Evolutionary conservation across 352 stramenopile species (phyloP).

Genomic region (Pythium scleroteichum): DNA sequence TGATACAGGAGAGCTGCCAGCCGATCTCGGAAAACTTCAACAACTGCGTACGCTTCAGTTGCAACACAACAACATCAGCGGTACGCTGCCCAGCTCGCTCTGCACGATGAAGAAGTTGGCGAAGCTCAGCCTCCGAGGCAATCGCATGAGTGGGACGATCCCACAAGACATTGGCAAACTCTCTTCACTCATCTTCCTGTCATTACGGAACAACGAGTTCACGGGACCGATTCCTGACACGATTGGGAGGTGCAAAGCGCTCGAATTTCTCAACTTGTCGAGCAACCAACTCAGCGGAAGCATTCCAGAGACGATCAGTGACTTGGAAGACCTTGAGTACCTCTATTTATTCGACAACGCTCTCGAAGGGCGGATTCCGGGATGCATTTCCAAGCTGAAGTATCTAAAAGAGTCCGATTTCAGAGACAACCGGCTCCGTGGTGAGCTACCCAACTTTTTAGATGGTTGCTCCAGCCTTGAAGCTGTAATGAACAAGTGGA

Average conservation of each 20-base stretch:
- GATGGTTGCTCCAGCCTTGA: slow-evolving; percentile 79
- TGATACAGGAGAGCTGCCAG: slow-evolving; percentile 41
- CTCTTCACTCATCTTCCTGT: slow-evolving; percentile 77
- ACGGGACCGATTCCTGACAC: slow-evolving; percentile 63
- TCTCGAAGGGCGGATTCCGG: slow-evolving; percentile 66
- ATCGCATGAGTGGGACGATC: slow-evolving; percentile 71
- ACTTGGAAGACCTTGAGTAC: slow-evolving; percentile 79
- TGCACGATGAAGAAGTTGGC: slow-evolving; percentile 58
- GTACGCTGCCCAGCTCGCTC: slow-evolving; percentile 48
- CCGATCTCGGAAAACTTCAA: slow-evolving; percentile 52
- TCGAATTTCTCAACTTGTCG: slow-evolving; percentile 87
- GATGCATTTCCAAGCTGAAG: slow-evolving; percentile 66
- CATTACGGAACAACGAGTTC: slow-evolving; percentile 84
- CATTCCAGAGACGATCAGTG: slow-evolving; percentile 70
- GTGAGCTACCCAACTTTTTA: slow-evolving; percentile 81
- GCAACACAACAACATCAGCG: slow-evolving; percentile 82
- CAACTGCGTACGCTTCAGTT: slow-evolving; percentile 73
- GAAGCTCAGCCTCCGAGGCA: slow-evolving; percentile 77
- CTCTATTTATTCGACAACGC: slow-evolving; percentile 88
- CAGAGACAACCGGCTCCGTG: slow-evolving; percentile 69
- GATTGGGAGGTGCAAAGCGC: slow-evolving; percentile 65
- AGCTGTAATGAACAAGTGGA: slow-evolving; percentile 84
- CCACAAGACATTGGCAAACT: slow-evolving; percentile 63
- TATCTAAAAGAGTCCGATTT: slow-evolving; percentile 84
- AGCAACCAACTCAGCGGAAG: slow-evolving; percentile 74